Evolutionary conservation across 1,284 basidiomycete species (phyloP).

Genomic region (Lignosus rhinocerotis): DNA sequence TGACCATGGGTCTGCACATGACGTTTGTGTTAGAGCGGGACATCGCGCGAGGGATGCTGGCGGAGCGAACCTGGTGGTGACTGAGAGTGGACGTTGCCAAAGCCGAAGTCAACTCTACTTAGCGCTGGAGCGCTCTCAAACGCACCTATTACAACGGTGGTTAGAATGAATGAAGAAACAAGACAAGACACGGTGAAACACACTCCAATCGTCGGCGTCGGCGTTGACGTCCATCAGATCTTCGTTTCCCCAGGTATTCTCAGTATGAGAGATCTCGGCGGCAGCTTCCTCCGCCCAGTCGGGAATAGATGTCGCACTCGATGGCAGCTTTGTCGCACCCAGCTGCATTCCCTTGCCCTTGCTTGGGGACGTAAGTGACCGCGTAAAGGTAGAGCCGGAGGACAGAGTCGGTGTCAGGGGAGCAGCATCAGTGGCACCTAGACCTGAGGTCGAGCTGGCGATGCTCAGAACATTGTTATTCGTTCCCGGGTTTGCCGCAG

Average conservation of each 20-base stretch:
- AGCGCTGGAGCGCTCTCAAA: constrained; percentile 71
- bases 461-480: constrained; percentile 34
- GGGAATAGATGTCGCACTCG: constrained; percentile 34
- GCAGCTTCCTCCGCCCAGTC: constrained; percentile 61
- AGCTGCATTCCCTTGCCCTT: constrained; percentile 69
- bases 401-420: constrained; percentile 26
- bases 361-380: constrained; percentile 28
- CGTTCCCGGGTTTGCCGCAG: constrained; percentile 14
- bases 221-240: constrained; percentile 92
- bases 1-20: constrained; percentile 13
- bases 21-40: background rate
- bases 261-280: constrained; percentile 36
- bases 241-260: constrained; percentile 68
- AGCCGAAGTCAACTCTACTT: constrained; percentile 21
- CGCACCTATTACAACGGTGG: constrained; percentile 52
- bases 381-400: constrained; percentile 10
- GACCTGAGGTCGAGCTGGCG: constrained; percentile 5
- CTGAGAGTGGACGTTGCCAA: constrained; percentile 15
- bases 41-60: background rate
- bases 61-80: background rate
- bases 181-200: constrained; percentile 46
- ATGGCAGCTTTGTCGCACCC: constrained; percentile 51
- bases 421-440: constrained; percentile 13
- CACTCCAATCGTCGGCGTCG: constrained; percentile 94
- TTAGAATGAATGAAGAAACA: background rate